Percentiles rank a stretch among this genome's conserved stretches.
Evolutionary conservation across 495 filamentous ascomycete genomes (phyloP).

Genomic region (Xylaria castorea): DNA sequence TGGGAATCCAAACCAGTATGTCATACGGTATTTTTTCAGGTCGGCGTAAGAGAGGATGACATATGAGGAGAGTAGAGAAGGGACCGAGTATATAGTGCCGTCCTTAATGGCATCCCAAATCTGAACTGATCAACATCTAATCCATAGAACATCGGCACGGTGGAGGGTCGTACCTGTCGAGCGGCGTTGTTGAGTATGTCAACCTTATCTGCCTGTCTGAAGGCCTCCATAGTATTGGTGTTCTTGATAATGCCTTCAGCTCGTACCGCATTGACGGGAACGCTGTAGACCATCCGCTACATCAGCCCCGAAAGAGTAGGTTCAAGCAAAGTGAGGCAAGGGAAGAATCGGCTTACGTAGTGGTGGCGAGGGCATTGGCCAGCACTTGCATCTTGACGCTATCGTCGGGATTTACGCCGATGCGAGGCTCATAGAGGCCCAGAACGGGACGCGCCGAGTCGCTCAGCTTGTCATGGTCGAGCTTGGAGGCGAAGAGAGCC

Average conservation of each 20-base stretch:
- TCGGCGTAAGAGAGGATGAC: slow-evolving; percentile 91
- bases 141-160: not conserved
- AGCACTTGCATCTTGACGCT: slow-evolving; percentile 88
- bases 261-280: slow-evolving; percentile 72
- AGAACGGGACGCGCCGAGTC: slow-evolving; percentile 85
- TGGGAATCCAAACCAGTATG: slow-evolving; percentile 94
- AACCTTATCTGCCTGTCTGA: slow-evolving; percentile 74
- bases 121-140: slow-evolving; percentile 50
- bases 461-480: slow-evolving; percentile 95
- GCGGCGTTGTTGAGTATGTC: slow-evolving; percentile 75
- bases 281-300: slow-evolving; percentile 55
- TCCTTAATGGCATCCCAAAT: slow-evolving; percentile 98
- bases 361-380: slow-evolving; percentile 80
- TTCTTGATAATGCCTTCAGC: slow-evolving; percentile 96
- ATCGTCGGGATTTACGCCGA: slow-evolving; percentile 68
- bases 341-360: slow-evolving; percentile 68
- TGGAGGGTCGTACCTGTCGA: slow-evolving; percentile 65
- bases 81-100: slow-evolving; percentile 92
- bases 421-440: slow-evolving; percentile 87
- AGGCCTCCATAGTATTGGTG: slow-evolving; percentile 94
- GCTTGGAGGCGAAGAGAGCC: slow-evolving; percentile 84
- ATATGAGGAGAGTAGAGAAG: slow-evolving; percentile 88
- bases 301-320: slow-evolving; percentile 24
- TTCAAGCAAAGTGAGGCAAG: not conserved
- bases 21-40: slow-evolving; percentile 93